Percentiles rank a stretch among this genome's conserved stretches.
Evolutionary conservation across 768 basidiomycete species (phyloP).

Genomic region (Rhodotorula babjevae): DNA sequence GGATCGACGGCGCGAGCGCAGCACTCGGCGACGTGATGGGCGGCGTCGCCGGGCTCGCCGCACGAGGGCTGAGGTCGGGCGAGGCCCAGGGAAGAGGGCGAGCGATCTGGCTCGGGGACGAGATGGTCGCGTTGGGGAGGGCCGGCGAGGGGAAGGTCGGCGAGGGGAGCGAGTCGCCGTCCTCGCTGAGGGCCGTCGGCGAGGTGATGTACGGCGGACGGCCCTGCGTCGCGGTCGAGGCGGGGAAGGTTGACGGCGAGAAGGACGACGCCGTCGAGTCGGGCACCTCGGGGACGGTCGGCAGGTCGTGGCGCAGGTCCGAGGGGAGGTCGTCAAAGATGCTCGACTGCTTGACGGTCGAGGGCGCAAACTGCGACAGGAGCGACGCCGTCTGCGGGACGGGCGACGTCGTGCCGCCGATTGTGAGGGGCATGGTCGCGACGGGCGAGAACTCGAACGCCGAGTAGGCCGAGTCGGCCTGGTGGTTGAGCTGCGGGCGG

Average conservation of each 20-base stretch:
- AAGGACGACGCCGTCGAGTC: background rate
- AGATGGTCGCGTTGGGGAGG: background rate
- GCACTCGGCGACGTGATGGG: background rate
- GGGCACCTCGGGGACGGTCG: conserved; percentile 18
- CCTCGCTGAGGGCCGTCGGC: conserved; percentile 30
- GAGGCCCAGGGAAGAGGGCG: conserved; percentile 10
- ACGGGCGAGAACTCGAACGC: conserved; percentile 29
- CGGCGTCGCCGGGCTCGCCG: conserved; percentile 14
- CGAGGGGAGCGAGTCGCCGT: conserved; percentile 30
- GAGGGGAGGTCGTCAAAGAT: conserved; percentile 19
- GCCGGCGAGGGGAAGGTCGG: conserved; percentile 31
- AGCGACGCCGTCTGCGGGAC: conserved; percentile 9
- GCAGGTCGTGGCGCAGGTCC: background rate
- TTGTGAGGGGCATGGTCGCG: conserved; percentile 20
- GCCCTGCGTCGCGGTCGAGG: background rate
- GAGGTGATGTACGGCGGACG: conserved; percentile 24
- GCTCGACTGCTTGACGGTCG: conserved; percentile 13
- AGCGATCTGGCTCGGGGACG: conserved; percentile 6
- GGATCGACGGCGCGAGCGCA: background rate
- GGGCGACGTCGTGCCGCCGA: conserved; percentile 3
- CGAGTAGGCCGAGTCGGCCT: conserved; percentile 39
- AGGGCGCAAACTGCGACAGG: conserved; percentile 34
- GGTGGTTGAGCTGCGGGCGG: background rate
- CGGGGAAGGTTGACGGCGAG: background rate
- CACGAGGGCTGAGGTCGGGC: background rate